These are phyloP conservation scores for Aspergillus sp. DNA, from an alignment of 2,329 filamentous ascomycete species.

Conservation along the genomic window DNA sequence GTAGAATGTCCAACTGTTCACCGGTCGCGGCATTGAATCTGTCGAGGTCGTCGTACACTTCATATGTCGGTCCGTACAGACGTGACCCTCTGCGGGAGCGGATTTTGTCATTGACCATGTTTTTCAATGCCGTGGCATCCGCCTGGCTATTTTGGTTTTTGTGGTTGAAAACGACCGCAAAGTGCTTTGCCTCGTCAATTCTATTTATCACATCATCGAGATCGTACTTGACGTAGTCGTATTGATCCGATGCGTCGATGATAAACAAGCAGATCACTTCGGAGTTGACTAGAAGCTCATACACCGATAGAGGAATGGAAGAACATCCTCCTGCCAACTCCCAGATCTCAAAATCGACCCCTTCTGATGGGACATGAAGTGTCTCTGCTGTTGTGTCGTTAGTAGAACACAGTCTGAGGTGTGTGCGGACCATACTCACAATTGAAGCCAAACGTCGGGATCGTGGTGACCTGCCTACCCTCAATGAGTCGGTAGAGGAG, in stretches of 20 bases:
- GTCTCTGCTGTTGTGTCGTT: background rate
- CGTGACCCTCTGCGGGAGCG: background rate
- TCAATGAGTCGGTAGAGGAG: too few relatives aligned
- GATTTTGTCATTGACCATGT: background rate
- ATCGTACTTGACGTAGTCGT: background rate
- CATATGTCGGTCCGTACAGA: background rate
- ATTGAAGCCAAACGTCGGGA: too few relatives aligned
- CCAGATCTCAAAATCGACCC: background rate
- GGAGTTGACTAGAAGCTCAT: background rate
- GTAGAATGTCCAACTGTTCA: background rate
- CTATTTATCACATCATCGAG: background rate
- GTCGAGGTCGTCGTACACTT: background rate
- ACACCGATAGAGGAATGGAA: background rate
- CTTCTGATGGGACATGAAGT: background rate
- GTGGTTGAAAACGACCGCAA: background rate
- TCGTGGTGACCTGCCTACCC: too few relatives aligned
- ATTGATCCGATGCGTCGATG: background rate
- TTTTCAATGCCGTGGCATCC: background rate
- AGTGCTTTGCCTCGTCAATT: background rate
- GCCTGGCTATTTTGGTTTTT: background rate
- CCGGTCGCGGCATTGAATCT: background rate
- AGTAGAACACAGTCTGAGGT: too few relatives aligned
- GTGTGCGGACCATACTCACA: too few relatives aligned
- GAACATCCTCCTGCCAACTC: background rate
- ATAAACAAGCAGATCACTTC: background rate